phyloP scores from a whole-genome alignment of 2,329 filamentous ascomycete genomes.

The Cytospora leucostoma region DNA sequence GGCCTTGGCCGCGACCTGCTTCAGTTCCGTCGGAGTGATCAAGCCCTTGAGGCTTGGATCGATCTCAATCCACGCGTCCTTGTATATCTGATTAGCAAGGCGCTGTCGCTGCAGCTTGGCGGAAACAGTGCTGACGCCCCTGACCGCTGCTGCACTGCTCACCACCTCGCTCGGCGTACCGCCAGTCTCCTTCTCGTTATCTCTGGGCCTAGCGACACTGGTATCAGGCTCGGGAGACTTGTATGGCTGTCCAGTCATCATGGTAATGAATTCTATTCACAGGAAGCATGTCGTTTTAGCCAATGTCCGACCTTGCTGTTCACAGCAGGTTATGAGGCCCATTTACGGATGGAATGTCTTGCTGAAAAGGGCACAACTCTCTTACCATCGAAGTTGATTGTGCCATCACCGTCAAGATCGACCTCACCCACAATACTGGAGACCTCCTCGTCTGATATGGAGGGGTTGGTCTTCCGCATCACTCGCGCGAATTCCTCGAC shows the following conservation, averaged over 20 bases:
- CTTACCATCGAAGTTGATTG: conserved; percentile 43
- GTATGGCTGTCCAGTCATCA: conserved; percentile 44
- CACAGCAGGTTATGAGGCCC: not conserved
- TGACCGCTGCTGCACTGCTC: conserved; percentile 22
- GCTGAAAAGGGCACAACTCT: not conserved
- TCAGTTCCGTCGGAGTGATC: conserved; percentile 38
- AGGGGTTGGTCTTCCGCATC: conserved; percentile 38
- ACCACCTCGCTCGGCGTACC: conserved; percentile 20
- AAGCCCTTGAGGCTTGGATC: conserved; percentile 39
- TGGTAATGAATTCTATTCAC: conserved; percentile 42
- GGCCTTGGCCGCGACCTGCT: conserved; percentile 37
- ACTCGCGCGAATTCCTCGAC: conserved; percentile 43
- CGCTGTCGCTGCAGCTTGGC: conserved; percentile 26
- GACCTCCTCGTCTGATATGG: conserved; percentile 38
- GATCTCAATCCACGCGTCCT: conserved; percentile 39
- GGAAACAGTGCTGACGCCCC: conserved; percentile 26
- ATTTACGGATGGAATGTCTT: not conserved
- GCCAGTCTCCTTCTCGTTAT: conserved; percentile 28
- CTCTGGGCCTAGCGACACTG: conserved; percentile 31
- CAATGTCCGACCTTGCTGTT: not conserved
- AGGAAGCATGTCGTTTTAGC: not conserved
- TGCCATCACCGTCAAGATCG: conserved; percentile 42
- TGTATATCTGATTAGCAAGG: conserved; percentile 25
- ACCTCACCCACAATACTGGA: conserved; percentile 42
- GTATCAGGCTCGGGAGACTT: conserved; percentile 31